A percentile compares a stretch with the other conserved stretches of the same genome.
These are phyloP conservation scores for Begonia masoniana DNA, from an alignment of 306 rosid genomes.

Conservation along the genomic window DNA sequence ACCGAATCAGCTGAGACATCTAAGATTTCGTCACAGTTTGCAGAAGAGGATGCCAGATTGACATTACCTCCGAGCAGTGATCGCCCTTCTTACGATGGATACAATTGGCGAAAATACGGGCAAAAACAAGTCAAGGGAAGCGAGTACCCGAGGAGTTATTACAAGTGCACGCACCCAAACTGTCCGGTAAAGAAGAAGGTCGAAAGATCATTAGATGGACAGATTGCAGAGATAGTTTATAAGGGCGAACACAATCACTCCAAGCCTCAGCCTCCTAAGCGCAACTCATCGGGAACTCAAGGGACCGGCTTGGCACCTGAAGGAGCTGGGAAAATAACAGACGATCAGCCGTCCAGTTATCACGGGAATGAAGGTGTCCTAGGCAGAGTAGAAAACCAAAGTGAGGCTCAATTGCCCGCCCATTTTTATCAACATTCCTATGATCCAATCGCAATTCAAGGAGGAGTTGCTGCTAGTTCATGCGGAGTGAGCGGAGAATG, in stretches of 20 bases:
- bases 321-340: slow-evolving; percentile 35
- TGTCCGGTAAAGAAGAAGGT: slow-evolving; percentile 95
- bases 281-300: slow-evolving; percentile 39
- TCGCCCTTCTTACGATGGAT: slow-evolving; percentile 83
- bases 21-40: slow-evolving; percentile 28
- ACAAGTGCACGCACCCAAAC: slow-evolving; percentile 86
- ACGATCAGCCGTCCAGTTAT: slow-evolving; percentile 18
- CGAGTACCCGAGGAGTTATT: slow-evolving; percentile 87
- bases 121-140: slow-evolving; percentile 98
- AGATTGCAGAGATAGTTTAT: slow-evolving; percentile 87
- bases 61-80: slow-evolving; percentile 33
- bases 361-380: slow-evolving; percentile 30
- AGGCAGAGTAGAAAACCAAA: slow-evolving; percentile 38
- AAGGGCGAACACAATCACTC: slow-evolving; percentile 91
- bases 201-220: slow-evolving; percentile 84
- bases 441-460: slow-evolving; percentile 20
- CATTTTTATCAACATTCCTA: slow-evolving; percentile 24
- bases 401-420: slow-evolving; percentile 17
- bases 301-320: slow-evolving; percentile 37
- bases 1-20: slow-evolving; percentile 26
- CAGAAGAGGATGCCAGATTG: slow-evolving; percentile 43
- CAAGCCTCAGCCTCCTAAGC: slow-evolving; percentile 71
- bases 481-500: slow-evolving; percentile 58
- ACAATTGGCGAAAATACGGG: slow-evolving; percentile 97
- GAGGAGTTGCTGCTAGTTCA: slow-evolving; percentile 40